Evolutionary conservation across 305 asterid species (phyloP), one percentile per base, ranked within the genome.

Genomic region (Rubia peregrina): DNA sequence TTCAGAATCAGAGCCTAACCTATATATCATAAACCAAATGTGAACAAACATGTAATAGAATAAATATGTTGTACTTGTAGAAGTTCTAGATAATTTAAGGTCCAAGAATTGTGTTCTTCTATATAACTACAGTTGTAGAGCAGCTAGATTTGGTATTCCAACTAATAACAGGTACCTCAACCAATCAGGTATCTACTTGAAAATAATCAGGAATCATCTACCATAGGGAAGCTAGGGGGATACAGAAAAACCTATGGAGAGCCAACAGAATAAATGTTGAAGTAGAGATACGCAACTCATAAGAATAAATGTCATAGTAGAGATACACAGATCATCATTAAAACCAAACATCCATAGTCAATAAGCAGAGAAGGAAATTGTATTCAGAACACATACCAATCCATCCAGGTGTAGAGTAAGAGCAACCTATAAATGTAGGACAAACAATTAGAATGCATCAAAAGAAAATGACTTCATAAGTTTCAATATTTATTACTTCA

Each of bases 391-490:
- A 77, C 87, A 33, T 88, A 94, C 98, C 98, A 94, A 81, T 78
- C 99, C 99, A 76, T 94, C 97, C 41, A 91, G 86, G 24, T 92
- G 97, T 63, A 94, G 95, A 72, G 98, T 94, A 77, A 91, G 89
- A 70, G 98, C 95, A 79, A 91, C 99, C 99, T 94, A 80, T 81
- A 87, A 44, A 70, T 21, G 61, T 19, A 61, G 83, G 75, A 76
- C 66, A 65, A 70, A 30, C 26, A 66, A 30, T 73, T 62, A 81
- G 66, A 56, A 65, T 65, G 62, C 5, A 36, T 41, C 38, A 55
- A 77, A 51, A 13, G 22, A 36, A 61, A 48, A 71, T 22, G 55
- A 69, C 36, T 7, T 42, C 13, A 38, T 36, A 68, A 61, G 73
- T 55, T n/a, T 40, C 77, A 49, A 77, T 62, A 65, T 26, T 71